Conservation (phyloP, 345 rosid genomes). For the Cardamine occulta region DNA sequence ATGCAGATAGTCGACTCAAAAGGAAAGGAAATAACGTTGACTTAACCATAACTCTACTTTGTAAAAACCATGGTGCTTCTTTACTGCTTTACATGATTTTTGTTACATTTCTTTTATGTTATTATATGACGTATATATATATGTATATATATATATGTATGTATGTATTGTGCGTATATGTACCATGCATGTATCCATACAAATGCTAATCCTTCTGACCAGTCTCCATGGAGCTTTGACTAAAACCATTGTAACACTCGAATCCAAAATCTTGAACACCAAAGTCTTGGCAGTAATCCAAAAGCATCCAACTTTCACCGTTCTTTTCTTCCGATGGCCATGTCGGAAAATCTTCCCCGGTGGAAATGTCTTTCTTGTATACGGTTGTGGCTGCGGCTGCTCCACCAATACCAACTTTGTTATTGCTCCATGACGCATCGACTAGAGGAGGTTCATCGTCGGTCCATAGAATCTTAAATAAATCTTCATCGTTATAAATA, state of each 20-base stretch:
- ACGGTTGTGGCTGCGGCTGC: background rate
- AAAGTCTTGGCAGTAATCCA: slow-evolving; percentile 65
- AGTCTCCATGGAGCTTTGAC: slow-evolving; percentile 19
- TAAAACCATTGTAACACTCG: slow-evolving; percentile 44
- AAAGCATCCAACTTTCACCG: slow-evolving; percentile 25
- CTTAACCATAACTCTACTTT: background rate
- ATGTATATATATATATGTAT: background rate
- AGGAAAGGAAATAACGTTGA: background rate
- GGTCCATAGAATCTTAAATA: slow-evolving; percentile 63
- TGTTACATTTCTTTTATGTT: slow-evolving; percentile 1
- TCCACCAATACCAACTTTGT: background rate
- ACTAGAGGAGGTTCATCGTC: slow-evolving; percentile 46
- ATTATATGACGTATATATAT: background rate
- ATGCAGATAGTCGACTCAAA: background rate
- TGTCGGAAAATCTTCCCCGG: slow-evolving; percentile 22
- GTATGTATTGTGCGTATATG: background rate
- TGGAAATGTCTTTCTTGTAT: background rate
- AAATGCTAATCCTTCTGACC: slow-evolving; percentile 11
- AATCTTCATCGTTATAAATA: slow-evolving; percentile 57
- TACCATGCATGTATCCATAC: background rate
- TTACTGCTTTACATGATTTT: slow-evolving; percentile 30
- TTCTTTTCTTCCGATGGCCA: slow-evolving; percentile 34
- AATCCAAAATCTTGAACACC: slow-evolving; percentile 78
- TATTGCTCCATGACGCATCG: slow-evolving; percentile 40
- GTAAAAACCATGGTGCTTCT: slow-evolving; percentile 19